Evolutionary conservation across 2,329 filamentous ascomycete species (phyloP).

Genomic region (Colletotrichum endophyticum): DNA sequence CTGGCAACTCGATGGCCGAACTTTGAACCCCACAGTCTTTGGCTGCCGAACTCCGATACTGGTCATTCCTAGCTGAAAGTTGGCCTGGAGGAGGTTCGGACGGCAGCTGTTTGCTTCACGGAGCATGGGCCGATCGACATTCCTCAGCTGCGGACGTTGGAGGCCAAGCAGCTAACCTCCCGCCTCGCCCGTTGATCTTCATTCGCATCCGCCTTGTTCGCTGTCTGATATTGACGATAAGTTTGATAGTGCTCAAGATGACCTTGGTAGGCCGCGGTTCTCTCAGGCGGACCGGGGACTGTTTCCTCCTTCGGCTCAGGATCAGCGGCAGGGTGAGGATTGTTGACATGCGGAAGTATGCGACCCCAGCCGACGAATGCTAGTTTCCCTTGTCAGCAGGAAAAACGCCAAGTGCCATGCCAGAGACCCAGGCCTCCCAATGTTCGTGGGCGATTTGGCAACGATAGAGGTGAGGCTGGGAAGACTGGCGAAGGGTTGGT

Average conservation of each 20-base stretch:
- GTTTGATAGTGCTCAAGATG: not conserved
- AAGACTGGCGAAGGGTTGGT: not conserved
- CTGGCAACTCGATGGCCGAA: not conserved
- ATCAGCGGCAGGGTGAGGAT: not conserved
- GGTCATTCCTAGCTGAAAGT: not conserved
- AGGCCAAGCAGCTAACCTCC: not conserved
- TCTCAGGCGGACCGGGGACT: not conserved
- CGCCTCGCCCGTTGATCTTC: not conserved
- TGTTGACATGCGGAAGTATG: not conserved
- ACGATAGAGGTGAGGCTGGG: not conserved
- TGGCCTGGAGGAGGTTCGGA: not conserved
- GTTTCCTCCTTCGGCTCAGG: not conserved
- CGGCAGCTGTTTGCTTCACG: not conserved
- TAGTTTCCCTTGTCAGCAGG: not conserved
- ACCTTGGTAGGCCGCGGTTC: not conserved
- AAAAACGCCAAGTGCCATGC: not conserved
- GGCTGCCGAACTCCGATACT: constrained; percentile 7
- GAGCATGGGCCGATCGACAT: not conserved
- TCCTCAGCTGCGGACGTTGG: not conserved
- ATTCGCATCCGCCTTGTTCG: not conserved
- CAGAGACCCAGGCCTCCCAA: not conserved
- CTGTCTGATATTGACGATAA: not conserved
- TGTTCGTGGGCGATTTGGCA: not conserved
- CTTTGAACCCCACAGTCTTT: constrained; percentile 4
- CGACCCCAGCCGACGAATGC: constrained; percentile 3